Base-by-base conservation (phyloP, 2,329 filamentous ascomycete species). In the Graphium sp. region DNA sequence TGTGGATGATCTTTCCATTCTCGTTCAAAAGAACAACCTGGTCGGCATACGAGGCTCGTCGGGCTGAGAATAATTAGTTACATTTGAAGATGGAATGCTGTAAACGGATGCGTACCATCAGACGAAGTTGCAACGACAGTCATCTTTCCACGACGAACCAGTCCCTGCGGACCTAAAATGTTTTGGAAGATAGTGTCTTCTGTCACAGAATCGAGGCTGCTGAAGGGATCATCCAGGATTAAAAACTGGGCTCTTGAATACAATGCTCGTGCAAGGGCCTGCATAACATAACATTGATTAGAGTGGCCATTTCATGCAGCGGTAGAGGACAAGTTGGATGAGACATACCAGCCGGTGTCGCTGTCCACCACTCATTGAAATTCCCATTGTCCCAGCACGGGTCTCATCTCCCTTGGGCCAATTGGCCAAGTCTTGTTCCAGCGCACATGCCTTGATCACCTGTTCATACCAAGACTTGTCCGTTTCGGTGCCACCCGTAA, bases 211-310 rank as follows among this genome's bases (percentile, higher is more conserved):
- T 63, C 59, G 0, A 62, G 37, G 0, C 50, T 56, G 17, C 55
- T 55, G 7, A 64, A 46, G 0, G 49, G 39, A 19, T 65, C 59
- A 33, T 65, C 60, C 5, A 65, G 39, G 1, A 66, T 35, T 18
- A 61, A 38, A 10, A 56, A 37, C 0, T 49, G 33, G 5, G 45
- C 41, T 8, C 45, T 39, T 1, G 50, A 45, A 35, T 60, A 66
- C 0, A 64, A 34, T 1, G 60, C 60, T 0, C 60, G 45, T 0
- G 60, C 60, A 3, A 64, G 41, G 12, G 41, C 40, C 36, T 43
- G 6, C 4, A 24, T 12, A 9, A 53, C 34, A 11, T n/a, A n/a
- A n/a, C n/a, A n/a, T n/a, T n/a, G n/a, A n/a, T n/a, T n/a, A n/a
- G n/a, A n/a, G n/a, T n/a, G n/a, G n/a, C n/a, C n/a, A n/a, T n/a